These are phyloP conservation scores for Trapa incisa DNA, from an alignment of 345 rosid genomes.

Conservation along the genomic window DNA sequence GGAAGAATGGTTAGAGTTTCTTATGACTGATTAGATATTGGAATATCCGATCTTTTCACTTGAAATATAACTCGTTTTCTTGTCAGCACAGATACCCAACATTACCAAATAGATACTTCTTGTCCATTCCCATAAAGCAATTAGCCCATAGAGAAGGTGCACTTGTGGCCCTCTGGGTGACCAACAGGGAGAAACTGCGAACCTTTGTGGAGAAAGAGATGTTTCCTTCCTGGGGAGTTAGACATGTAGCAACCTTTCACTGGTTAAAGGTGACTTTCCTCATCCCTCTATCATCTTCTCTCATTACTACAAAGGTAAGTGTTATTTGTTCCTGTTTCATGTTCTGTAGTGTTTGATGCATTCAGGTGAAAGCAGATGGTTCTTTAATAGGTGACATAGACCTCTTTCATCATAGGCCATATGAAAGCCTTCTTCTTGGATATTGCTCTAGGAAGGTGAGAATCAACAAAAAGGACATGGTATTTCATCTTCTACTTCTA, in stretches of 20 bases:
- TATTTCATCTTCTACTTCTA: not conserved
- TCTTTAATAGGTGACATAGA: constrained; percentile 60
- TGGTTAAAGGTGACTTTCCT: constrained; percentile 59
- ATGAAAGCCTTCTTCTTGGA: constrained; percentile 76
- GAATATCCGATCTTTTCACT: constrained; percentile 2
- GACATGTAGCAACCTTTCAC: constrained; percentile 37
- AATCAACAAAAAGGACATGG: not conserved
- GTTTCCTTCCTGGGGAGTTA: constrained; percentile 69
- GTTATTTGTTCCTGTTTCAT: constrained; percentile 12
- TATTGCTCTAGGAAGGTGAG: constrained; percentile 39
- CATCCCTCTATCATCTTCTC: not conserved
- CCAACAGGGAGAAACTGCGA: constrained; percentile 72
- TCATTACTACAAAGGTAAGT: not conserved
- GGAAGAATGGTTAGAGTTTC: not conserved
- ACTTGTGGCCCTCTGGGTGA: constrained; percentile 85
- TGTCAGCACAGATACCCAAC: constrained; percentile 55
- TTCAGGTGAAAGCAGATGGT: constrained; percentile 74
- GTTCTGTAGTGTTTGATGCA: constrained; percentile 7
- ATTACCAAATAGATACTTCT: constrained; percentile 66
- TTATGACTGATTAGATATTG: not conserved
- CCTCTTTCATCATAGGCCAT: constrained; percentile 86
- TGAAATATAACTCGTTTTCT: constrained; percentile 3
- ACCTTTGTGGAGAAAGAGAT: constrained; percentile 62
- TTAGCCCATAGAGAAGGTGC: constrained; percentile 65
- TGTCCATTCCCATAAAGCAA: constrained; percentile 68